Conservation (phyloP, 352 stramenopile species). For the Sclerospora graminicola region DNA sequence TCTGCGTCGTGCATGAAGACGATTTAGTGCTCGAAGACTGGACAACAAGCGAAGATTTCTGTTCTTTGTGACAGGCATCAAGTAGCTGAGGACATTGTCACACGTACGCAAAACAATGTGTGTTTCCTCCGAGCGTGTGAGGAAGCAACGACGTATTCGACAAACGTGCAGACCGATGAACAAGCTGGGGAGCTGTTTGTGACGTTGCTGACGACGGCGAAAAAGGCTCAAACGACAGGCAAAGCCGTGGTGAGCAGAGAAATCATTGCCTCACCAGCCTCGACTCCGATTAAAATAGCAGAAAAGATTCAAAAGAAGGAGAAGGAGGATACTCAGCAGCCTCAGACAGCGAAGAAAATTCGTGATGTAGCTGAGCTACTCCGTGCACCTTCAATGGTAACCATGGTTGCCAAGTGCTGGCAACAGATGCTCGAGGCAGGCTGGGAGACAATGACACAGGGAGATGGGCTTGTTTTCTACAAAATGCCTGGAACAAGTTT, state of each 20-base stretch:
- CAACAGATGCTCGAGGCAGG: conserved; percentile 40
- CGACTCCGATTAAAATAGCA: conserved; percentile 1
- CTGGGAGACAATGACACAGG: conserved; percentile 53
- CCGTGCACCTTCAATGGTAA: conserved; percentile 13
- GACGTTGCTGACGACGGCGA: conserved; percentile 19
- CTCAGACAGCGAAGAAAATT: conserved; percentile 1
- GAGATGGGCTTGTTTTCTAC: conserved; percentile 43
- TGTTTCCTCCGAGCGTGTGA: conserved; percentile 43
- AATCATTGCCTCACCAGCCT: conserved; percentile 8
- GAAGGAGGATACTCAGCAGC: neutral
- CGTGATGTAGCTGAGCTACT: conserved; percentile 11
- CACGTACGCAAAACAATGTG: conserved; percentile 28
- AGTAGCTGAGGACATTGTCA: conserved; percentile 24
- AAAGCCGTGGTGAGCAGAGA: conserved; percentile 11
- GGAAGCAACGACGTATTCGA: conserved; percentile 27
- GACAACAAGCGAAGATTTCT: conserved; percentile 21
- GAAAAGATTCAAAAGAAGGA: neutral
- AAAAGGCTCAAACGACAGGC: conserved; percentile 11
- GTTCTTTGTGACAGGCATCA: conserved; percentile 25
- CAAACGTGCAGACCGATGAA: conserved; percentile 18
- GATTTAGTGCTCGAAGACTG: conserved; percentile 23
- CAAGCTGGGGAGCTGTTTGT: conserved; percentile 26
- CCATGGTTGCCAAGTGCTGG: conserved; percentile 38
- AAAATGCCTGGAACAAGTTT: conserved; percentile 60
- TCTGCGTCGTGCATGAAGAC: conserved; percentile 33